Evolutionary conservation across 345 rosid species (phyloP).

Genomic region (Populus simonii): DNA sequence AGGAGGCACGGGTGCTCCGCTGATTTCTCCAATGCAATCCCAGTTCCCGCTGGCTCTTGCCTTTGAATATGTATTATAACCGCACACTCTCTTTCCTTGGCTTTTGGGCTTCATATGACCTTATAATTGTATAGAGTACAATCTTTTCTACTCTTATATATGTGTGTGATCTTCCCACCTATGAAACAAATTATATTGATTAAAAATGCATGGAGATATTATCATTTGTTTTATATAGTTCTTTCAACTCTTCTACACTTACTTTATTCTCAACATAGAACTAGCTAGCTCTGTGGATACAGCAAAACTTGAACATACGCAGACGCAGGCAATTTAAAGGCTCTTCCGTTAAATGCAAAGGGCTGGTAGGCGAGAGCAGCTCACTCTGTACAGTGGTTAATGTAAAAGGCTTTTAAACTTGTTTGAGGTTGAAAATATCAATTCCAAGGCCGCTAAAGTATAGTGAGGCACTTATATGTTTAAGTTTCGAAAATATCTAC

Average conservation of each 20-base stretch:
- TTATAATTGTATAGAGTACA: background rate
- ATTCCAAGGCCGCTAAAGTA: too few species aligned
- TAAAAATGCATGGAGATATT: background rate
- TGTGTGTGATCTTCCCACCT: background rate
- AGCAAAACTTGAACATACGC: background rate
- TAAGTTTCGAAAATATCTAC: background rate
- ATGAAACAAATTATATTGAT: background rate
- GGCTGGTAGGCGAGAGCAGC: background rate
- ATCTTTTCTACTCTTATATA: background rate
- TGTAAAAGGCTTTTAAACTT: too few species aligned
- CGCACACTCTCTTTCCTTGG: background rate
- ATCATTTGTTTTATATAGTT: background rate
- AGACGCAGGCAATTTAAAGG: background rate
- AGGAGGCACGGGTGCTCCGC: conserved; percentile 47
- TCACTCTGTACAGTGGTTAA: too few species aligned
- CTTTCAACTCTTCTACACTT: background rate
- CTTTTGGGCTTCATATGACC: conserved; percentile 11
- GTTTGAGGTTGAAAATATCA: too few species aligned
- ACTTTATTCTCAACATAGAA: background rate
- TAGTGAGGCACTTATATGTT: background rate
- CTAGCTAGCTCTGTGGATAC: background rate
- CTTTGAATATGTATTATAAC: background rate
- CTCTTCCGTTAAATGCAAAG: background rate
- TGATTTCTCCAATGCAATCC: conserved; percentile 48
- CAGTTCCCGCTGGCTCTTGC: conserved; percentile 25